A percentile compares a stretch with the other conserved stretches of the same genome.
phyloP scores from a whole-genome alignment of 257 asterid genomes.

The Nicotiana undulata region DNA sequence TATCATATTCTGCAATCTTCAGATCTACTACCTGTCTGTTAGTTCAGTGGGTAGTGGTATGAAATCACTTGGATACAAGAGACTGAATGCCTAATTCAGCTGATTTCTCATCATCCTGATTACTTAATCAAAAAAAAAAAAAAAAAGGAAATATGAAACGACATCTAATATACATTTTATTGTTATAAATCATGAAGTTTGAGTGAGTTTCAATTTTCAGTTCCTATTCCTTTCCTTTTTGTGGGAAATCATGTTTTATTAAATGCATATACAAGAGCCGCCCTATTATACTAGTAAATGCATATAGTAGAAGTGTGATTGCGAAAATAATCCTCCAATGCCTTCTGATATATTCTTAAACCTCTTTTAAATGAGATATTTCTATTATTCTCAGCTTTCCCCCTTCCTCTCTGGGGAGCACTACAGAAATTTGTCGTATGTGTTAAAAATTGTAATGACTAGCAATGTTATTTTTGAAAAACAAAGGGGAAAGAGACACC shows the following conservation, averaged over 20 bases:
- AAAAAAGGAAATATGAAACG: background rate
- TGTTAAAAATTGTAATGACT: background rate
- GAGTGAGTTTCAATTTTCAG: background rate
- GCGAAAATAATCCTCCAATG: background rate
- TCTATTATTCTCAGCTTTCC: background rate
- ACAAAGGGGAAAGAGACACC: background rate
- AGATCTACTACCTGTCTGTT: background rate
- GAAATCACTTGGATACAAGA: background rate
- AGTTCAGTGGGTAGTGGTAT: background rate
- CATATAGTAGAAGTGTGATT: no score
- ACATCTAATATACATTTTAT: background rate
- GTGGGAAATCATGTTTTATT: background rate
- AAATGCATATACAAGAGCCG: background rate
- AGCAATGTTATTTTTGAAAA: background rate
- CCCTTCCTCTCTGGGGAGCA: background rate
- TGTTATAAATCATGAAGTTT: background rate
- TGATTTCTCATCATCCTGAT: background rate
- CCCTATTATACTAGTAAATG: background rate
- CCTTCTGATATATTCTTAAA: background rate
- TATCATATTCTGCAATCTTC: background rate
- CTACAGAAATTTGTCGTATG: background rate
- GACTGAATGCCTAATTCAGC: background rate
- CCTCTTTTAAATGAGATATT: background rate
- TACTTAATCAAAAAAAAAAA: no score
- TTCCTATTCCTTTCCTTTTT: background rate